Evolutionary conservation across 257 asterid species (phyloP), one percentile per base, ranked within the genome.

Genomic region (Ligustrum vulgare): DNA sequence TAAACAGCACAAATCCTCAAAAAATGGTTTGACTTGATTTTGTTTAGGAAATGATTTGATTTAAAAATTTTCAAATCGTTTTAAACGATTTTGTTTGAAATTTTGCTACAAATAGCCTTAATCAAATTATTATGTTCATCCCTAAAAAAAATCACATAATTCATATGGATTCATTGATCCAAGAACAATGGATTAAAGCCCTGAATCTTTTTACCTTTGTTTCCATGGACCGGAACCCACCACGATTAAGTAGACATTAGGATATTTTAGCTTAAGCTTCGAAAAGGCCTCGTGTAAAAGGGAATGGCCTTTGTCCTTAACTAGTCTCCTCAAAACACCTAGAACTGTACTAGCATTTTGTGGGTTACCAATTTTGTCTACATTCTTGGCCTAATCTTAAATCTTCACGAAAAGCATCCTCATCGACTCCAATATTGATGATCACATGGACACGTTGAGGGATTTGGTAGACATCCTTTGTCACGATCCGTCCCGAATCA

Each of bases 161-260:
- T 91, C 88, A 0, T 78, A 32, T 7, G 93, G 92, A 75, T 72
- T 84, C 97, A 94, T 83, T 12, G 98, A 90, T 8, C 97, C 97
- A 47, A 90, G 28, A 12, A 87, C 88, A 49, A 89, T 83, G 8
- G 92, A 97, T 70, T 86, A 92, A 4, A 83, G 28, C 34, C 96
- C 98, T 77, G 91, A 70, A 5, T 92, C 98, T 65, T 80, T 81
- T 79, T 92, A 94, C n/a, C 98, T 80, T 56, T 82, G 84, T 18
- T 69, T 79, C 98, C 98, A 94, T 20, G 98, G 98, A n/a, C 98
- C 98, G 0, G 98, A 83, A 5, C 98, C 98, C 10, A 91, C 98
- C 20, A 94, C 98, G 18, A 94, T 72, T 63, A 94, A 70, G 87
- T 88, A 92, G 4, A 85, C 92, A 47, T 85, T 41, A 3, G 81